Evolutionary conservation across 163 green algal genomes (phyloP), one percentile per base, ranked within the genome.

Genomic region (Coccomyxa subellipsoidea): DNA sequence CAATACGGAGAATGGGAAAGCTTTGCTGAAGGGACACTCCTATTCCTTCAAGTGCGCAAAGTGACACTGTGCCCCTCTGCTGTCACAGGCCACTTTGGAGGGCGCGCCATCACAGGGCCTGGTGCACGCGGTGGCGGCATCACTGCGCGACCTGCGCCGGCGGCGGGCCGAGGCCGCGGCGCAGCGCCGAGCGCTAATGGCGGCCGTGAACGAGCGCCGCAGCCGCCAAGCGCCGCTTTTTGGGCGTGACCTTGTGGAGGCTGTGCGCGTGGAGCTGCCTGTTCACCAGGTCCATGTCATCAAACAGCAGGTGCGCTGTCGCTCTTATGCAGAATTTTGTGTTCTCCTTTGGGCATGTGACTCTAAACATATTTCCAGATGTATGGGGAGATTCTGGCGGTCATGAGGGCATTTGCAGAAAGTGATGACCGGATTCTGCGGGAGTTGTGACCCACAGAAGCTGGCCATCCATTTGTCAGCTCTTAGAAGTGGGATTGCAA

Each of bases 161-260:
- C 70, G 70, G 32, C 47, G 75, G 8, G 29, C 29, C 77, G 54
- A 78, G 71, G 32, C 34, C 25, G 47, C 37, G 54, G 40, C 77
- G 75, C 36, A 75, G 53, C 4, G 40, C 21, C 27, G 54, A 35
- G 31, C 29, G 5, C 70, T 80, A 12, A 72, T 78, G 32, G 70
- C 70, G 0, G 7, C 18, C 2, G 23, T 54, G 9, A 80, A 34
- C 21, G 38, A 38, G 21, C 38, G 27, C 1, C 53, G 66, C 80
- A 66, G 77, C 54, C 54, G 38, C 25, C 32, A 54, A 15, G 34
- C 10, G 32, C 80, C 84, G 21, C 3, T 83, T 2, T 85, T 82
- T 66, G 87, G 87, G 36, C 31, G 53, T 21, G 86, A 87, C 79
- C 39, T 87, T 37, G 32, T 81, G 38, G 29, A 38, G 47, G 85